Evolutionary conservation across 495 filamentous ascomycete genomes (phyloP).

Genomic region (Neurospora sp.): DNA sequence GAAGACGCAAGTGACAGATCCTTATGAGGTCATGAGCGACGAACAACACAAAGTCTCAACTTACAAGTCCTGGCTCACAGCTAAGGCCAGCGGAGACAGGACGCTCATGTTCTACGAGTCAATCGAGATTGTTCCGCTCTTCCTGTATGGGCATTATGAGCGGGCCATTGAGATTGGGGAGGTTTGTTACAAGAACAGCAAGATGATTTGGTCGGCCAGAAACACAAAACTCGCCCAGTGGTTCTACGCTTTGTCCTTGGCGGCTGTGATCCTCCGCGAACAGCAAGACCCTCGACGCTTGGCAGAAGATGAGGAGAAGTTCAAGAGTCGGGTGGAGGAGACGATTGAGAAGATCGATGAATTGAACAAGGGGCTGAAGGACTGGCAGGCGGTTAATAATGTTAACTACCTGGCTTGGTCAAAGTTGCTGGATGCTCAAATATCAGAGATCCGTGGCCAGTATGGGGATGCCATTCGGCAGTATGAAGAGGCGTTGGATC

Average conservation of each 20-base stretch:
- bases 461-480: conserved; percentile 50
- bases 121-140: conserved; percentile 61
- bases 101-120: conserved; percentile 64
- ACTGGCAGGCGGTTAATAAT: conserved; percentile 56
- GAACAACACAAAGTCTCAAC: conserved; percentile 51
- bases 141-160: conserved; percentile 64
- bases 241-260: conserved; percentile 58
- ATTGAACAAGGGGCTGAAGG: conserved; percentile 49
- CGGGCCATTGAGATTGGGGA: conserved; percentile 59
- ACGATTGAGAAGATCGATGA: conserved; percentile 46
- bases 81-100: conserved; percentile 33
- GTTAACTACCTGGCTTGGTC: conserved; percentile 78
- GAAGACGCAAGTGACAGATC: conserved; percentile 53
- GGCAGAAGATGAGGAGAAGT: conserved; percentile 27
- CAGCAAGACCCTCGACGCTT: conserved; percentile 41
- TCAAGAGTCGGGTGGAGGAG: conserved; percentile 45
- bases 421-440: conserved; percentile 60
- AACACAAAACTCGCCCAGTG: conserved; percentile 54
- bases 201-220: conserved; percentile 63
- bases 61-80: conserved; percentile 52
- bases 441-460: conserved; percentile 54
- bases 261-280: conserved; percentile 52
- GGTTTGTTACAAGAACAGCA: conserved; percentile 45
- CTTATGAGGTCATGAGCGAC: conserved; percentile 59
- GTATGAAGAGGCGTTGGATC: conserved; percentile 72